phyloP scores from a whole-genome alignment of 305 asterid species.

The Ruellia speciosa region DNA sequence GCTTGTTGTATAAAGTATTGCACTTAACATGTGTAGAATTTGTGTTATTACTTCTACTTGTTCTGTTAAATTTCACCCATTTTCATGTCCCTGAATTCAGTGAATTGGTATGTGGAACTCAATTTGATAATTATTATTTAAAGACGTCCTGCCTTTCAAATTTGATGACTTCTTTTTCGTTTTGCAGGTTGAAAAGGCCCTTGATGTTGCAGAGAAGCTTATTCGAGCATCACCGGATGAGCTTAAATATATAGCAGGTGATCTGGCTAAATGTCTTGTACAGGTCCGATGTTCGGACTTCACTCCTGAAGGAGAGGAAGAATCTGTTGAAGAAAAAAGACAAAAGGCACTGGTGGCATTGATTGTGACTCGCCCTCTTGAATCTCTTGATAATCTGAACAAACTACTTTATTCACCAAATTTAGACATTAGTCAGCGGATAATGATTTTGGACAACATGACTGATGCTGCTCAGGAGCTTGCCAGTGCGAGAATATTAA shows the following conservation, averaged over 20 bases:
- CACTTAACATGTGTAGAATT: constrained; percentile 5
- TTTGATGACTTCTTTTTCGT: constrained; percentile 14
- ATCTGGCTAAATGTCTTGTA: constrained; percentile 60
- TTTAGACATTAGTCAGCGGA: constrained; percentile 74
- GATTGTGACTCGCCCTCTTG: constrained; percentile 62
- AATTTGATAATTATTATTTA: no score
- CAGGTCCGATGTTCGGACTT: constrained; percentile 79
- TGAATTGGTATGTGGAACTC: no score
- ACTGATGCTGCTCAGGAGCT: constrained; percentile 83
- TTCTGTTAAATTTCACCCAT: constrained; percentile 15
- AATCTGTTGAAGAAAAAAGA: constrained; percentile 77
- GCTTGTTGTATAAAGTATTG: constrained; percentile 13
- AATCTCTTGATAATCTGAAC: constrained; percentile 64
- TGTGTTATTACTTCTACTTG: constrained; percentile 1
- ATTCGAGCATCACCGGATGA: constrained; percentile 95
- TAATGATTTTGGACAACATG: constrained; percentile 83
- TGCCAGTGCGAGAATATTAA: constrained; percentile 41
- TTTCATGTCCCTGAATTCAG: no score
- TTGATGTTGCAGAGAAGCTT: constrained; percentile 79
- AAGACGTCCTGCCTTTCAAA: background rate
- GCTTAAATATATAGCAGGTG: constrained; percentile 69
- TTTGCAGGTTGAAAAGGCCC: constrained; percentile 81
- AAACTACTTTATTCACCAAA: constrained; percentile 66
- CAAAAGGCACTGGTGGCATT: constrained; percentile 72
- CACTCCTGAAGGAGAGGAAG: constrained; percentile 81